Evolutionary conservation across 2,329 filamentous ascomycete species (phyloP), one percentile per base, ranked within the genome.

Genomic region (Macroventuria anomochaeta): DNA sequence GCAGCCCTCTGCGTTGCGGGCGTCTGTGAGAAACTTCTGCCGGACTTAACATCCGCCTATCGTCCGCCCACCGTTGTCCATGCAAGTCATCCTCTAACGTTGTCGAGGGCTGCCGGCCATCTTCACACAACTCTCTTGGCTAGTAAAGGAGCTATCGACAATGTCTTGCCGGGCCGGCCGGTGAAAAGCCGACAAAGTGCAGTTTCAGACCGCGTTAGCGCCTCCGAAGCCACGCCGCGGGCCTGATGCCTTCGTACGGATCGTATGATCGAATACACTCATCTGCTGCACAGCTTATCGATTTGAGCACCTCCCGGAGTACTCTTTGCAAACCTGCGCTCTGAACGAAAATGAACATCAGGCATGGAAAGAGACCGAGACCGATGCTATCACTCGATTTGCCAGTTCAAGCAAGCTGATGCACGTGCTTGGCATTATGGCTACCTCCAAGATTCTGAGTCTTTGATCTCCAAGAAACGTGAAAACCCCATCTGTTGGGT

Each of bases 201-300:
- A 31, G 44, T 54, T 54, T 49, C 43, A 53, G 20, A 25, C 7
- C 8, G 18, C 29, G 20, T 29, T 54, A 54, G 51, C 44, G 38
- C 26, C 15, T 13, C 29, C 39, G 17, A 23, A 44, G 21, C 34
- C 21, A 36, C 38, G 33, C 21, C 17, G 51, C 17, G 20, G 29
- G 7, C 17, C 23, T 11, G 29, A 21, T 13, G 2, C 29, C 25
- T 15, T 29, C 13, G 32, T 48, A 25, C 8, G 7, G 31, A 47
- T 47, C 37, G 32, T 18, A 31, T 21, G 32, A 32, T 42, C 43
- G 37, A 32, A 29, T 17, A 17, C 25, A 29, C 26, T 39, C 20
- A n/a, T 25, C 15, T 23, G 11, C 23, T 18, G 36, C 34, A n/a
- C 20, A 28, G 13, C 23, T n/a, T 18, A 20, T 46, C 18, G 42